These are phyloP conservation scores for Starmerella potacharoeniae DNA, from an alignment of 805 yeast species.

Conservation along the genomic window DNA sequence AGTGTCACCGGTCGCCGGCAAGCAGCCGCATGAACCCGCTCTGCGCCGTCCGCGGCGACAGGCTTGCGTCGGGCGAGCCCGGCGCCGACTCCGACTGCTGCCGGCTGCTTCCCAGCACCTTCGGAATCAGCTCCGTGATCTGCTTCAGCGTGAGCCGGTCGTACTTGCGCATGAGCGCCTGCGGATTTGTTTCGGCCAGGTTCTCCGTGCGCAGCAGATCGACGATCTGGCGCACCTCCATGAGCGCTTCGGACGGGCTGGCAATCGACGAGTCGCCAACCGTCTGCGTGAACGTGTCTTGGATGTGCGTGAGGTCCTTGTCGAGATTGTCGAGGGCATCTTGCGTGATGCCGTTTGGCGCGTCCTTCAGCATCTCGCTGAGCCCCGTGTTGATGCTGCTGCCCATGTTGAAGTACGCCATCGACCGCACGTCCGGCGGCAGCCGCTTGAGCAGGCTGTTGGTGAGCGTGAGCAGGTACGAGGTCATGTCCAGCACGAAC, in stretches of 20 bases:
- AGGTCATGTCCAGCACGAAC: conserved; percentile 72
- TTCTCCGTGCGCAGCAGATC: conserved; percentile 52
- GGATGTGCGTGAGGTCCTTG: conserved; percentile 67
- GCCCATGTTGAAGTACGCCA: conserved; percentile 75
- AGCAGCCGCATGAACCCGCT: conserved; percentile 20
- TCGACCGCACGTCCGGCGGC: conserved; percentile 64
- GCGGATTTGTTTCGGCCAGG: conserved; percentile 41
- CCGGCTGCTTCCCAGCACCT: conserved; percentile 3
- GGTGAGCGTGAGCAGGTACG: conserved; percentile 74
- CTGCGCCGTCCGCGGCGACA: conserved; percentile 18
- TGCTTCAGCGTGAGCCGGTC: conserved; percentile 65
- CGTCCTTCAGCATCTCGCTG: conserved; percentile 44
- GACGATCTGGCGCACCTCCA: conserved; percentile 69
- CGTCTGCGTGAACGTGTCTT: conserved; percentile 33
- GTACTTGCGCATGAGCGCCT: conserved; percentile 53
- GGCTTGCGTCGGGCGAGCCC: conserved; percentile 11
- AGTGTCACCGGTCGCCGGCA: conserved; percentile 11
- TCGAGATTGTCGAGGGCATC: conserved; percentile 64
- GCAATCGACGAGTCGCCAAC: conserved; percentile 20
- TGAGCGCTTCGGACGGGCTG: conserved; percentile 54
- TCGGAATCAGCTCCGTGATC: conserved; percentile 28
- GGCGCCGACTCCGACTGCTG: conserved; percentile 12
- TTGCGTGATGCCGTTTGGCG: conserved; percentile 42
- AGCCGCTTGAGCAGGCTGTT: conserved; percentile 71
- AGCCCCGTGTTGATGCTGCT: conserved; percentile 71